A percentile compares a stretch with the other conserved stretches of the same genome.
Conservation (phyloP, 805 yeast genomes). For the Wickerhamomyces mucosus region DNA sequence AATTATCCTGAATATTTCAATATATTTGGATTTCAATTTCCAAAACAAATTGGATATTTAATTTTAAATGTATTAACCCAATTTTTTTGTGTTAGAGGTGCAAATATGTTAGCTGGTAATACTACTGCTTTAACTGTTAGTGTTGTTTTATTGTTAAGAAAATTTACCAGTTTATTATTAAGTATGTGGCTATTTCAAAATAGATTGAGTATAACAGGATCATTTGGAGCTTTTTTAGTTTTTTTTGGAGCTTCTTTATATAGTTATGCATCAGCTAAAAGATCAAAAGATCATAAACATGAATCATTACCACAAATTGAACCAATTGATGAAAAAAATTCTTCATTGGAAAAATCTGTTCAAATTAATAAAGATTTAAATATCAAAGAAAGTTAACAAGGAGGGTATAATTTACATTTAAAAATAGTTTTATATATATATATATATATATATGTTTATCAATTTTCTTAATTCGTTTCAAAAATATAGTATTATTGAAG, state of each 20-base stretch:
- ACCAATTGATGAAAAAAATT: no score
- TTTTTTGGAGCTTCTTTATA: conserved; percentile 48
- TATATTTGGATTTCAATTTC: conserved; percentile 13
- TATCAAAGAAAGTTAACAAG: no score
- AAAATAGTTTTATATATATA: no score
- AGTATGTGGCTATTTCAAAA: conserved; percentile 47
- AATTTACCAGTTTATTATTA: conserved; percentile 48
- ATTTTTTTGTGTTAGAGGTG: conserved; percentile 57
- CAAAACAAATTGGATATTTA: conserved; percentile 23
- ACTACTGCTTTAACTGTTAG: conserved; percentile 57
- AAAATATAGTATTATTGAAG: no score
- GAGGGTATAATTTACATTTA: no score
- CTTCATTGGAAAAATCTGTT: no score
- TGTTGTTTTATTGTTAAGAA: conserved; percentile 50
- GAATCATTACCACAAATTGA: no score
- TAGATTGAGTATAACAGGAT: conserved; percentile 26
- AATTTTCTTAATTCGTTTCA: no score
- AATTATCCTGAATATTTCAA: conserved; percentile 12
- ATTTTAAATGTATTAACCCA: conserved; percentile 42
- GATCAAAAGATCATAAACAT: no score
- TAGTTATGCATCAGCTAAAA: conserved; percentile 21
- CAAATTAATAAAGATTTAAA: no score
- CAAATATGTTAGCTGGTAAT: conserved; percentile 46
- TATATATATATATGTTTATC: no score
- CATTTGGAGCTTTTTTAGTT: conserved; percentile 41